Evolutionary conservation across 129 eudicot species (phyloP).

Genomic region (Saussurea involucrata): DNA sequence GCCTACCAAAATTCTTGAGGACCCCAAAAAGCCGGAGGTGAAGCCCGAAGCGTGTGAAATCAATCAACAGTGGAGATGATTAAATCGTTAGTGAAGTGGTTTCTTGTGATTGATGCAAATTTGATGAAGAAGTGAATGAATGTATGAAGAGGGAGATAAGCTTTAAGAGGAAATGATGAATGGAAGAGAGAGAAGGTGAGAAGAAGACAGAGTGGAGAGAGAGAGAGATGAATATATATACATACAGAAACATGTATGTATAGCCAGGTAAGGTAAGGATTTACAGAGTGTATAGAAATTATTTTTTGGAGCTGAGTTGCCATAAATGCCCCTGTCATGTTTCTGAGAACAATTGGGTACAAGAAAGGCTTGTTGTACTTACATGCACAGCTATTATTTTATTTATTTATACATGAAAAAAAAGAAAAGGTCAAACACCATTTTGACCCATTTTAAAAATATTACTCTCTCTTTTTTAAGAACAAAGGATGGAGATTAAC

Average conservation of each 20-base stretch:
- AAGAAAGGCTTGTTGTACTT: slow-evolving; percentile 13
- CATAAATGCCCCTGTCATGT: slow-evolving; percentile 18
- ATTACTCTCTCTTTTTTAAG: too few species aligned
- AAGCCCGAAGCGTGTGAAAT: neutral
- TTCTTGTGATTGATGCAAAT: neutral
- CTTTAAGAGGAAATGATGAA: slow-evolving; percentile 27
- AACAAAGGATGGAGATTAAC: too few species aligned
- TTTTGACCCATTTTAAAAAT: slow-evolving; percentile 2
- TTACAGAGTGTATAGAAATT: slow-evolving; percentile 15
- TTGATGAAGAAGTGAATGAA: slow-evolving; percentile 11
- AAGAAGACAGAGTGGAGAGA: slow-evolving; percentile 15
- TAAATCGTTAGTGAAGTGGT: neutral
- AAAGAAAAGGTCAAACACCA: neutral
- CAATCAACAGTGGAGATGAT: neutral
- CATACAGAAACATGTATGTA: slow-evolving; percentile 19
- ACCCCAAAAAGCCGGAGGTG: neutral
- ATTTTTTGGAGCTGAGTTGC: slow-evolving; percentile 1
- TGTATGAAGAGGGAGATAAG: slow-evolving; percentile 30
- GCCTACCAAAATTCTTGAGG: neutral
- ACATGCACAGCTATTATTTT: slow-evolving; percentile 20
- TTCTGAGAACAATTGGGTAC: slow-evolving; percentile 20
- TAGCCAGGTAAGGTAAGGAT: slow-evolving; percentile 20
- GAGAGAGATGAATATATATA: neutral
- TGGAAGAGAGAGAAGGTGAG: slow-evolving; percentile 20
- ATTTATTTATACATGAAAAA: neutral